Conservation (phyloP, 2,329 filamentous ascomycete genomes). For the Fusarium pseudograminearum region DNA sequence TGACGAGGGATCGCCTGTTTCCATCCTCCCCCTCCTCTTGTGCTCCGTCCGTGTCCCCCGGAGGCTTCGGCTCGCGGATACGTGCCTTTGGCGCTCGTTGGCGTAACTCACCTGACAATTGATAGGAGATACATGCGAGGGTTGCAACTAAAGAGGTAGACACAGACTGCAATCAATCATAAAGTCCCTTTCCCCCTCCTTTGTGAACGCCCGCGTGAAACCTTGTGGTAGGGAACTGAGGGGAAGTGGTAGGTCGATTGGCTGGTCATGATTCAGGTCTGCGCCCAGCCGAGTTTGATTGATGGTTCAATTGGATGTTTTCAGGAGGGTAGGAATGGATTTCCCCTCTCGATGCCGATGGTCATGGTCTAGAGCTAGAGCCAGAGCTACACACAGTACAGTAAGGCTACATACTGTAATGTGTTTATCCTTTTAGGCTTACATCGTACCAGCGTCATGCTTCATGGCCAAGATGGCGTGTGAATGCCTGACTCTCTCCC, state of each 20-base stretch:
- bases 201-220: slow-evolving; percentile 40
- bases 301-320: slow-evolving; percentile 21
- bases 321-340: slow-evolving; percentile 10
- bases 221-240: slow-evolving; percentile 46
- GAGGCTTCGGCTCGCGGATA: slow-evolving; percentile 45
- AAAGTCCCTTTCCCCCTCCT: slow-evolving; percentile 10
- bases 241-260: slow-evolving; percentile 40
- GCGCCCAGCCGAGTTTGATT: not conserved
- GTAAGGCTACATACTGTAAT: not conserved
- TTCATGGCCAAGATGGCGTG: slow-evolving; percentile 26
- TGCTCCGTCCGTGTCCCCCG: slow-evolving; percentile 31
- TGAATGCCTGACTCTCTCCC: slow-evolving; percentile 28
- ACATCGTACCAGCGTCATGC: slow-evolving; percentile 47
- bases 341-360: not conserved
- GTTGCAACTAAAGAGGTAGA: slow-evolving; percentile 6
- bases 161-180: slow-evolving; percentile 17
- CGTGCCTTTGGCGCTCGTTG: slow-evolving; percentile 41
- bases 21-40: slow-evolving; percentile 26
- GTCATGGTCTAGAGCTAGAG: not conserved
- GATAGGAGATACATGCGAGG: slow-evolving; percentile 1
- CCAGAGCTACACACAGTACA: not conserved
- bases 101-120: slow-evolving; percentile 45
- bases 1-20: slow-evolving; percentile 47
- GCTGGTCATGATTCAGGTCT: slow-evolving; percentile 9
- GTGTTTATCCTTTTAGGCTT: slow-evolving; percentile 2